A percentile compares a stretch with the other conserved stretches of the same genome.
phyloP scores from a whole-genome alignment of 2,329 filamentous ascomycete genomes.

The Coniochaeta prunicola region DNA sequence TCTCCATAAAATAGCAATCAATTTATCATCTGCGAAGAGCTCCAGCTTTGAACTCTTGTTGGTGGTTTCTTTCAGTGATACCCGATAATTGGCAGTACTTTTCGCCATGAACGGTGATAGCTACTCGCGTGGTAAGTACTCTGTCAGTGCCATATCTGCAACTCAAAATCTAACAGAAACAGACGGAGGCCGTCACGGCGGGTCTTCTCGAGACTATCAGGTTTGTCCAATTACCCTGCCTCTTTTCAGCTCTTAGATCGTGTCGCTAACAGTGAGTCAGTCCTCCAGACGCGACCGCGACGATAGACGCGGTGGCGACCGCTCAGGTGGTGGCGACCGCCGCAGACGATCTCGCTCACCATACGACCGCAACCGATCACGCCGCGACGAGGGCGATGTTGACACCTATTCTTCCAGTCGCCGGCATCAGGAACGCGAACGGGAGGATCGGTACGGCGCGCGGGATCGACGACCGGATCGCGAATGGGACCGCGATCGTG shows the following conservation, averaged over 20 bases:
- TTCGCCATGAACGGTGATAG: slow-evolving; percentile 72
- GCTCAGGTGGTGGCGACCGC: slow-evolving; percentile 13
- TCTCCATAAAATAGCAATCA: not conserved
- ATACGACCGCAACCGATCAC: slow-evolving; percentile 58
- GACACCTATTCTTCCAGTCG: slow-evolving; percentile 91
- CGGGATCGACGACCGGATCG: slow-evolving; percentile 44
- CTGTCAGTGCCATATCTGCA: not conserved
- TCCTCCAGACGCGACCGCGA: slow-evolving; percentile 21
- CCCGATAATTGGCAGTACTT: slow-evolving; percentile 3
- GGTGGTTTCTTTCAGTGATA: not conserved
- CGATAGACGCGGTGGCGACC: slow-evolving; percentile 16
- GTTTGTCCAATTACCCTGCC: slow-evolving; percentile 26
- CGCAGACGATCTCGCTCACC: slow-evolving; percentile 83
- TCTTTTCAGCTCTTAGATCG: not conserved
- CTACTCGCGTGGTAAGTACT: slow-evolving; percentile 65
- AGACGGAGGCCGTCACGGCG: slow-evolving; percentile 40
- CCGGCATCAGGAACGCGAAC: slow-evolving; percentile 85
- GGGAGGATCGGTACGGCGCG: slow-evolving; percentile 80
- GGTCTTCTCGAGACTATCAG: slow-evolving; percentile 45
- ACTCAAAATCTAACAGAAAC: slow-evolving; percentile 2
- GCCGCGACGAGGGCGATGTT: slow-evolving; percentile 63
- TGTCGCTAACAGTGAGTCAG: not conserved
- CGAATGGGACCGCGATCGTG: slow-evolving; percentile 69
- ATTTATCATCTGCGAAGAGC: not conserved
- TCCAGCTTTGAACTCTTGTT: not conserved